These are phyloP conservation scores for Hypericum perforatum DNA, from an alignment of 345 rosid species.

Conservation along the genomic window DNA sequence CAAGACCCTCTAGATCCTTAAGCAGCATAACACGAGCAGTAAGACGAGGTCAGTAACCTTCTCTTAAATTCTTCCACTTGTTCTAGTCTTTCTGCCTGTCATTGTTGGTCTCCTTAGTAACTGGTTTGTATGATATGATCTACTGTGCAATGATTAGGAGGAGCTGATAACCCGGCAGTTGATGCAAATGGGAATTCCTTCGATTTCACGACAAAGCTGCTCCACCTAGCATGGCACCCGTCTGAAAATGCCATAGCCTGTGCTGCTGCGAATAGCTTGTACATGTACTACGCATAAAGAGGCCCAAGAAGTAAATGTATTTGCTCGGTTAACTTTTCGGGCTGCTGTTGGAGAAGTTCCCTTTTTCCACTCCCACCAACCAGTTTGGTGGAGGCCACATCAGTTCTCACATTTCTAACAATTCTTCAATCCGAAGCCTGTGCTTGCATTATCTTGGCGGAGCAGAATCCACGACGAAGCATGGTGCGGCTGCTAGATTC, in stretches of 20 bases:
- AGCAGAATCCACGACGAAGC: slow-evolving; percentile 34
- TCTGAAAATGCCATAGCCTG: slow-evolving; percentile 41
- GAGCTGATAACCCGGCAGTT: slow-evolving; percentile 30
- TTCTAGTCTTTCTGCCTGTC: not conserved
- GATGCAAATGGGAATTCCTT: slow-evolving; percentile 45
- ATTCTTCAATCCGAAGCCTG: slow-evolving; percentile 23
- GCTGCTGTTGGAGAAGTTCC: slow-evolving; percentile 11
- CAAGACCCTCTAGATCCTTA: slow-evolving; percentile 47
- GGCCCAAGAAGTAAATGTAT: slow-evolving; percentile 9
- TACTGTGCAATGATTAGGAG: slow-evolving; percentile 11
- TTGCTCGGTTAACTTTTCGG: slow-evolving; percentile 4
- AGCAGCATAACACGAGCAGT: slow-evolving; percentile 38
- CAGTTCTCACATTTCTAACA: slow-evolving; percentile 12
- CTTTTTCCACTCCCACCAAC: slow-evolving; percentile 7
- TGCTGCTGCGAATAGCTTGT: slow-evolving; percentile 56
- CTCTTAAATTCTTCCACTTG: not conserved
- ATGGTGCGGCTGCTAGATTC: slow-evolving; percentile 37
- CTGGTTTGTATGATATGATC: not conserved
- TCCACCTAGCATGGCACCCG: slow-evolving; percentile 60
- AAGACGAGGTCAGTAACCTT: slow-evolving; percentile 36
- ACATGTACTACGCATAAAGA: slow-evolving; percentile 48
- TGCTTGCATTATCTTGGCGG: slow-evolving; percentile 14
- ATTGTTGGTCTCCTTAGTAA: not conserved
- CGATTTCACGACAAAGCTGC: slow-evolving; percentile 42
- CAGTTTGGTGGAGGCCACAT: slow-evolving; percentile 7